Evolutionary conservation across 2,329 filamentous ascomycete genomes (phyloP).

Genomic region (Fusarium scirpi): DNA sequence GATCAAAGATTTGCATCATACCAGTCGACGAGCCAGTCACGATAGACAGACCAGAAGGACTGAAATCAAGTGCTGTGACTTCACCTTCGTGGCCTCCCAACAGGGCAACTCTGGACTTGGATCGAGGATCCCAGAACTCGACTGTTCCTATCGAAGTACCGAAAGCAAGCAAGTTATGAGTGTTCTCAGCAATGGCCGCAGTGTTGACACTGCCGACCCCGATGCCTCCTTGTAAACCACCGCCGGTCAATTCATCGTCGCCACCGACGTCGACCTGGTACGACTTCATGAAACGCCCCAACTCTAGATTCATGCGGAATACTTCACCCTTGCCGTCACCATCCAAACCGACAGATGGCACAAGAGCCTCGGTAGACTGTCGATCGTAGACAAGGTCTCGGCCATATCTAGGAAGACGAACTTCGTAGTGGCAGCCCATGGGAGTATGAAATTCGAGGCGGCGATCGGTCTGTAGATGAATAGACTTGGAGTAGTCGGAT

Average conservation of each 20-base stretch:
- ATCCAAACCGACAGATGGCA: conserved; percentile 90
- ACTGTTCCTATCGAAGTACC: conserved; percentile 95
- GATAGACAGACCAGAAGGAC: conserved; percentile 83
- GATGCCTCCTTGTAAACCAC: conserved; percentile 87
- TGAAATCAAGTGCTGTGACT: conserved; percentile 90
- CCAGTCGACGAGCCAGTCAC: conserved; percentile 90
- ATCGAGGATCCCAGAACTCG: conserved; percentile 95
- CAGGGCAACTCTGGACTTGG: conserved; percentile 82
- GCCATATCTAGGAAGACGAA: conserved; percentile 92
- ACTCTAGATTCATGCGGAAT: conserved; percentile 90
- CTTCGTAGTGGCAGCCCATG: conserved; percentile 86
- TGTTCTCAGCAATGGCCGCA: conserved; percentile 86
- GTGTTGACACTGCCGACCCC: conserved; percentile 88
- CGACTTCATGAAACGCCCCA: conserved; percentile 92
- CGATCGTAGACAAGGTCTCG: conserved; percentile 89
- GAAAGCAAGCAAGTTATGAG: conserved; percentile 91
- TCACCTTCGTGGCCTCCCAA: conserved; percentile 76
- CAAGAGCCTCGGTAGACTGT: conserved; percentile 82
- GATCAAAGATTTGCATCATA: conserved; percentile 89
- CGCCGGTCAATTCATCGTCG: conserved; percentile 79
- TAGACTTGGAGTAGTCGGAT: conserved; percentile 90
- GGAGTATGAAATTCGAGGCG: conserved; percentile 94
- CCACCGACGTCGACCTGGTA: conserved; percentile 92
- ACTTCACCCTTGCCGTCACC: conserved; percentile 89
- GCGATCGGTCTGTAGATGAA: conserved; percentile 93